Evolutionary conservation across 257 asterid species (phyloP).

Genomic region (Catharanthus roseus): DNA sequence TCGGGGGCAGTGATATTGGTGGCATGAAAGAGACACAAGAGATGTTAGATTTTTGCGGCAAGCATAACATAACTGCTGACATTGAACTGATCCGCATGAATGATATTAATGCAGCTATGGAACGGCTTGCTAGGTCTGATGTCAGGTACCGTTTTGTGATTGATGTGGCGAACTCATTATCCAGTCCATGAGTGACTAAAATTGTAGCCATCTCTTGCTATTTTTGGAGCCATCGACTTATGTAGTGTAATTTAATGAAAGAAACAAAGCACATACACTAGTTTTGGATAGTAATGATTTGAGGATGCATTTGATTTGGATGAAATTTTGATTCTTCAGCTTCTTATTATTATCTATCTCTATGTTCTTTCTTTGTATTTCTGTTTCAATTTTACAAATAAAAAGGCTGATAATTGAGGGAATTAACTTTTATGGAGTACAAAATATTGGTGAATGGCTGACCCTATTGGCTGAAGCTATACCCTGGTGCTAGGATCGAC

Average conservation of each 20-base stretch:
- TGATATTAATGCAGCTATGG: slow-evolving; percentile 42
- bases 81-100: slow-evolving; percentile 47
- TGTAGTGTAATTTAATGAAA: not conserved
- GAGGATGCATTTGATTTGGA: not conserved
- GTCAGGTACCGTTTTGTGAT: slow-evolving; percentile 67
- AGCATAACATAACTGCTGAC: slow-evolving; percentile 51
- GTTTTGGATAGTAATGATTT: not conserved
- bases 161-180: slow-evolving; percentile 45
- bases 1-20: slow-evolving; percentile 57
- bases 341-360: not conserved
- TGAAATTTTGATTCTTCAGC: not conserved
- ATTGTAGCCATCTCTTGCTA: not conserved
- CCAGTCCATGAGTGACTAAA: not conserved
- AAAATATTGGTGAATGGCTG: too few relatives aligned
- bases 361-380: too few relatives aligned
- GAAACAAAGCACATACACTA: not conserved
- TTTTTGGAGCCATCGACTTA: not conserved
- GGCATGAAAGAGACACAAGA: slow-evolving; percentile 68
- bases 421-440: too few relatives aligned
- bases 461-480: too few relatives aligned
- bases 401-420: too few relatives aligned
- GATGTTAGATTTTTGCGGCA: slow-evolving; percentile 58
- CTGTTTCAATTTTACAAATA: too few relatives aligned
- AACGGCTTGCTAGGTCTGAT: slow-evolving; percentile 53
- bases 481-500: too few relatives aligned